Conservation (phyloP, 495 filamentous ascomycete species). For the Penicillium cataractarum region DNA sequence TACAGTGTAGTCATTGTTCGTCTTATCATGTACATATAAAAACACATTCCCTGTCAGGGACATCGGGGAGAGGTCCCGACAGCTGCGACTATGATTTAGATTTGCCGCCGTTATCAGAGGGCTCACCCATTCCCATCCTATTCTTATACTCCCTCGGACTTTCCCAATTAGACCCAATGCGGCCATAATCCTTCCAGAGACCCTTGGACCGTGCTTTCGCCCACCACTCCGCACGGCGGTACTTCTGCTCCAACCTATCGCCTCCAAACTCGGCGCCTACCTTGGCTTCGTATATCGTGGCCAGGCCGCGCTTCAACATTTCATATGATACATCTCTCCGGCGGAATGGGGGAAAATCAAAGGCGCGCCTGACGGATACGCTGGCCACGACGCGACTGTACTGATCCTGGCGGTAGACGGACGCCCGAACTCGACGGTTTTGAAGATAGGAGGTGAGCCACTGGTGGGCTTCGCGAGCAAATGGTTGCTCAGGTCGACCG, state of each 20-base stretch:
- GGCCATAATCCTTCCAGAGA: constrained; percentile 71
- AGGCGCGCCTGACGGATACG: constrained; percentile 69
- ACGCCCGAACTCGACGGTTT: constrained; percentile 73
- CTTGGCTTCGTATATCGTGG: constrained; percentile 92
- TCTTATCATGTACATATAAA: constrained; percentile 21
- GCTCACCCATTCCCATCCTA: constrained; percentile 51
- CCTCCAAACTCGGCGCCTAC: constrained; percentile 84
- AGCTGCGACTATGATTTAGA: neutral
- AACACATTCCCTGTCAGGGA: constrained; percentile 2
- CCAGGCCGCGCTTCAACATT: constrained; percentile 82
- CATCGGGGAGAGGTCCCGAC: neutral
- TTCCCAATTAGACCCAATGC: constrained; percentile 53
- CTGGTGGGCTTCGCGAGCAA: constrained; percentile 72
- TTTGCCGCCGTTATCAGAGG: constrained; percentile 47
- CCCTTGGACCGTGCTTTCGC: constrained; percentile 72
- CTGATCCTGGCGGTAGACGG: constrained; percentile 82
- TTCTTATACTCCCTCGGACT: constrained; percentile 88
- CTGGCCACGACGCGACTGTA: constrained; percentile 89
- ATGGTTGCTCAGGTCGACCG: constrained; percentile 84
- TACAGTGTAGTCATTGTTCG: constrained; percentile 13
- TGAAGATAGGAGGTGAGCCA: constrained; percentile 79
- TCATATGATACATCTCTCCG: constrained; percentile 83
- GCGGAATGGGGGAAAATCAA: constrained; percentile 59
- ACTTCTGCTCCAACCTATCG: constrained; percentile 60
- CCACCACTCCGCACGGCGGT: constrained; percentile 69